Evolutionary conservation across 2,329 filamentous ascomycete genomes (phyloP), one percentile per base, ranked within the genome.

Genomic region (Acephala macrosclerotiorum): DNA sequence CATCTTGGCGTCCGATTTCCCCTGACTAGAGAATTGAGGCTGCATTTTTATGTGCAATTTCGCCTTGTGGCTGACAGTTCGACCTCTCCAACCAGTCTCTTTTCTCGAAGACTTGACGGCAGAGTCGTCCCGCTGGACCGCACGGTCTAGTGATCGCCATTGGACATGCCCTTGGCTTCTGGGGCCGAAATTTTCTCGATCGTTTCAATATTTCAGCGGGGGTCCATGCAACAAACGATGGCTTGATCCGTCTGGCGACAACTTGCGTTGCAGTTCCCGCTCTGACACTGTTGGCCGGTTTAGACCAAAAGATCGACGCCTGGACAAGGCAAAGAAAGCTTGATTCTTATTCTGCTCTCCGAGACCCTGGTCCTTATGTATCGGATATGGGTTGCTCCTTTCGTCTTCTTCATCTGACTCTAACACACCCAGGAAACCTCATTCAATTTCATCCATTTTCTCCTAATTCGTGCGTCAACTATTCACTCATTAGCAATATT

Each of bases 301-400:
- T 51, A 36, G 58, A 51, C 12, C 25, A 47, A 26, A 38, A 22
- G 58, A 60, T 60, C 58, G 45, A 51, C 58, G 26, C 40, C n/a
- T 57, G 55, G 49, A 29, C 25, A 53, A 11, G 49, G 49, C 14
- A 49, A 22, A 18, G 12, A 53, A 53, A 53, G 49, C 49, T 53
- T 53, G 49, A 22, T 49, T 33, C 26, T 33, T 53, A 11, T 33
- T 53, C 22, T 33, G 11, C 49, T 18, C 49, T 18, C 25, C 49
- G 49, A 53, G 49, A 53, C 49, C 49, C 49, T 29, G 26, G 49
- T 53, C 49, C 14, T 18, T 53, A 22, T 20, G 45, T 20, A 20
- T 33, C 22, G 12, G 16, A 3, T 18, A 16, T 29, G 26, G 45
- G 18, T 20, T 25, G 4, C 49, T 26, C 1, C 25, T 53, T 26